These are phyloP conservation scores for Boletus insuetus DNA, from an alignment of 768 basidiomycete genomes.

Conservation along the genomic window DNA sequence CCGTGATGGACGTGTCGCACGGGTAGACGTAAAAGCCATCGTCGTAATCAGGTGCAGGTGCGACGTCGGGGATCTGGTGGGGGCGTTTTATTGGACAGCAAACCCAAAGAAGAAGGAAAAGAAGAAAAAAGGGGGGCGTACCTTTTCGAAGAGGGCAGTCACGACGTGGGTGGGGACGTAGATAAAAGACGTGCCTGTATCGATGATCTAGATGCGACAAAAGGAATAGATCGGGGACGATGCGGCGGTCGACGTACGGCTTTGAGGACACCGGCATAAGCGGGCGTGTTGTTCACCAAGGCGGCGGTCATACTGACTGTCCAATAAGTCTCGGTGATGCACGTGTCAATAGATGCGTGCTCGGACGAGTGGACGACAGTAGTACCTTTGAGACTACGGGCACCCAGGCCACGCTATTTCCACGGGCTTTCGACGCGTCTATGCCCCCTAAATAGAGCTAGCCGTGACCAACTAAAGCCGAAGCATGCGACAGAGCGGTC, in stretches of 20 bases:
- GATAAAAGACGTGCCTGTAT: slow-evolving; percentile 66
- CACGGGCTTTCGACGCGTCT: slow-evolving; percentile 32
- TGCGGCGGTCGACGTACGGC: slow-evolving; percentile 15
- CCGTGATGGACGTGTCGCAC: slow-evolving; percentile 36
- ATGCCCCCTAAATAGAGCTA: slow-evolving; percentile 30
- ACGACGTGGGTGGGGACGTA: slow-evolving; percentile 50
- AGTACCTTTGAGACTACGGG: slow-evolving; percentile 38
- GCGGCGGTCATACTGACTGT: slow-evolving; percentile 48
- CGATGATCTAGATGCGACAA: slow-evolving; percentile 51
- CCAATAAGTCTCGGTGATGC: slow-evolving; percentile 56
- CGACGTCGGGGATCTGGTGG: slow-evolving; percentile 51
- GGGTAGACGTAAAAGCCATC: slow-evolving; percentile 54
- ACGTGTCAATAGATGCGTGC: background rate
- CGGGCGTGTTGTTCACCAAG: slow-evolving; percentile 30
- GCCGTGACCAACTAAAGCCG: background rate
- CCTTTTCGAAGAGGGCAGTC: slow-evolving; percentile 44
- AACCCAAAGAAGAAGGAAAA: background rate
- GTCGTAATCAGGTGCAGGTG: slow-evolving; percentile 41
- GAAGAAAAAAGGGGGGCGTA: slow-evolving; percentile 14
- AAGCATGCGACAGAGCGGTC: background rate
- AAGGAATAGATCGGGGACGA: background rate
- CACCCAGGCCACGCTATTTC: slow-evolving; percentile 32
- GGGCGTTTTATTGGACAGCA: too few species aligned
- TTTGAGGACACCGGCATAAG: background rate
- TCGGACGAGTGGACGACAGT: background rate